Evolutionary conservation across 208 protist species (phyloP), one percentile per base, ranked within the genome.

Genomic region (Wallacemonas rigidus): DNA sequence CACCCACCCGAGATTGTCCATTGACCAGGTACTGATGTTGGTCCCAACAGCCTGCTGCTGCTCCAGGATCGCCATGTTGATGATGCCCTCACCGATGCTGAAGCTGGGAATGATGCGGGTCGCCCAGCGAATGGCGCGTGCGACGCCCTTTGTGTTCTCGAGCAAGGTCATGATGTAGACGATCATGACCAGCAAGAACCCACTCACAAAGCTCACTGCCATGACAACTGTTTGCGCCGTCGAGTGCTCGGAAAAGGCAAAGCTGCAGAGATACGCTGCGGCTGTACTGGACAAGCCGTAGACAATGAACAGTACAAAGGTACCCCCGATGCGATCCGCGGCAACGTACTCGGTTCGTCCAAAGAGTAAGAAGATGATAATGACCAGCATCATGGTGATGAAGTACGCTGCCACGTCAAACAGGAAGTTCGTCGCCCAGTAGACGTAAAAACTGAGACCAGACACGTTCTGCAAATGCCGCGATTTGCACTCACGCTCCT

Each of bases 401-500:
- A 86, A 39, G 67, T 88, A 85, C 38, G 77, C 64, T 5, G 48
- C 64, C 1, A 84, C 76, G 69, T 85, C 80, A 51, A 78, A 85
- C 47, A 81, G 12, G 38, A 82, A 85, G 72, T 78, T 85, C n/a
- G 76, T 71, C 12, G 82, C 8, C 88, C 88, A 95, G 77, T 95
- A 95, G 2, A 90, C 60, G 54, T 75, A 81, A 68, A 85, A 83
- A 51, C 74, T 69, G 11, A 95, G 70, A 14, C 91, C 91, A 14
- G 85, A 91, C 36, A 96, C 75, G 54, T 82, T 87, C 80, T 96
- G 91, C 71, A 96, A 54, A 55, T 96, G 91, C 26, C 82, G 78
- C 1, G 89, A 74, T 60, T 86, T 90, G 69, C 77, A 88, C 74
- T 92, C 79, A 2, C 86, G 85, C 78, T 96, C 91, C 79, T 87